phyloP scores from a whole-genome alignment of 2,329 filamentous ascomycete species.

The Epichloe glyceriae region DNA sequence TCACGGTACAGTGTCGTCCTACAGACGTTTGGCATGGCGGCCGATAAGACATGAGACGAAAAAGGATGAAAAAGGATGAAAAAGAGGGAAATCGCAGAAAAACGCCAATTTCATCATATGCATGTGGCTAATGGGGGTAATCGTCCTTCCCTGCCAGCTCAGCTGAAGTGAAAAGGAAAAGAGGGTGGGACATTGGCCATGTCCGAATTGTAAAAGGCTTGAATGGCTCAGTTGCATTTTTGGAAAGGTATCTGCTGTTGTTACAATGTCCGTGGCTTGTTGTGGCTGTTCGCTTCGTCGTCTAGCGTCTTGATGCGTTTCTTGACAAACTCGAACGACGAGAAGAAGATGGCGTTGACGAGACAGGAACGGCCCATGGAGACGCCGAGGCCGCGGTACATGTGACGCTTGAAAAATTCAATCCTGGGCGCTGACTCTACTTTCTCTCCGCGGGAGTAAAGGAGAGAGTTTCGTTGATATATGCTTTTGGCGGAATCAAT shows the following conservation, averaged over 20 bases:
- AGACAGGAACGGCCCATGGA: conserved; percentile 73
- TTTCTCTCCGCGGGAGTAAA: conserved; percentile 51
- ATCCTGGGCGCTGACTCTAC: conserved; percentile 59
- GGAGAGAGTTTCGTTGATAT: conserved; percentile 70
- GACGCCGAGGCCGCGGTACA: conserved; percentile 74
- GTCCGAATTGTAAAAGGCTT: too few relatives aligned
- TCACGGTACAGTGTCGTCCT: too few relatives aligned
- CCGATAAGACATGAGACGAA: background rate
- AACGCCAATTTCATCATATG: conserved; percentile 5
- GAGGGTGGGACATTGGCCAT: background rate
- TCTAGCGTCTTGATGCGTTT: conserved; percentile 43
- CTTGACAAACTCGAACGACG: conserved; percentile 74
- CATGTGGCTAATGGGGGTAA: background rate
- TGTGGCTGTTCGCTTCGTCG: conserved; percentile 18
- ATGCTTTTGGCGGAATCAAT: conserved; percentile 78
- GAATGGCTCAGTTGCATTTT: background rate
- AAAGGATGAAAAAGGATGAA: background rate
- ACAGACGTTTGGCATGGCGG: too few relatives aligned
- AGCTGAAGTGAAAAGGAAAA: background rate
- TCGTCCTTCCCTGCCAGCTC: background rate
- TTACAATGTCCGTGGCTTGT: conserved; percentile 6
- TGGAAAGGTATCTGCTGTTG: conserved; percentile 3
- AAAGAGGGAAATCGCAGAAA: background rate
- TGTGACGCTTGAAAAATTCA: conserved; percentile 61
- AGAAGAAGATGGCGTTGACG: conserved; percentile 84